Evolutionary conservation across 179 eudicot species (phyloP).

Genomic region (Monotropa hypopitys): DNA sequence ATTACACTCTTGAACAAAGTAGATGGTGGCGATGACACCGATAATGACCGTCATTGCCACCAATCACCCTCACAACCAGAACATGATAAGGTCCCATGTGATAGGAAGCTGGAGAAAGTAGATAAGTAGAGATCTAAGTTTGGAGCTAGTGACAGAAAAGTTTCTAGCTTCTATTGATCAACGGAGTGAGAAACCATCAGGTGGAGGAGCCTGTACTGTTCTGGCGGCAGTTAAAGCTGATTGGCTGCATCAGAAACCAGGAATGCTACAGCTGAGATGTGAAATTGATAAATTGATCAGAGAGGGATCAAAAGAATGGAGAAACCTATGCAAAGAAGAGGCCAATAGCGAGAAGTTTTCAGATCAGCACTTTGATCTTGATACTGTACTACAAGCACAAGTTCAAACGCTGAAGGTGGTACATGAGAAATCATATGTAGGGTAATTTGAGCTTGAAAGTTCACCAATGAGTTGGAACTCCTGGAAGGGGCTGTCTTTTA

Average conservation of each 20-base stretch:
- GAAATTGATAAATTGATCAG: constrained; percentile 18
- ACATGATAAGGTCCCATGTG: background rate
- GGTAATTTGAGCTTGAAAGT: constrained; percentile 18
- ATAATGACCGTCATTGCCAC: constrained; percentile 11
- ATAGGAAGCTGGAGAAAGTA: constrained; percentile 17
- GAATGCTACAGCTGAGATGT: constrained; percentile 12
- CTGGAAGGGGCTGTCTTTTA: constrained; percentile 23
- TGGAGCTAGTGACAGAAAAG: constrained; percentile 16
- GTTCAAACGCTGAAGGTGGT: constrained; percentile 13
- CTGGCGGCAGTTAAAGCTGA: constrained; percentile 16
- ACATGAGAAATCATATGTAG: constrained; percentile 17
- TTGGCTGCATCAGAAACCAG: constrained; percentile 19
- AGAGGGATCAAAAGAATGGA: constrained; percentile 19
- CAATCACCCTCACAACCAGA: background rate
- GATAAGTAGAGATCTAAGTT: constrained; percentile 14
- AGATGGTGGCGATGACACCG: constrained; percentile 17
- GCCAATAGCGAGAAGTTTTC: constrained; percentile 11
- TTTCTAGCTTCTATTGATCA: constrained; percentile 22
- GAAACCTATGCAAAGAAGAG: constrained; percentile 16
- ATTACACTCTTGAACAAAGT: constrained; percentile 17
- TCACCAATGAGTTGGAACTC: constrained; percentile 13
- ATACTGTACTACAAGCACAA: constrained; percentile 18
- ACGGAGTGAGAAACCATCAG: constrained; percentile 19
- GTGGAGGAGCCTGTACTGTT: constrained; percentile 20
- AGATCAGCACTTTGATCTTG: constrained; percentile 23